phyloP scores from a whole-genome alignment of 1,139 yeast genomes.

The Scheffersomyces lignicola region DNA sequence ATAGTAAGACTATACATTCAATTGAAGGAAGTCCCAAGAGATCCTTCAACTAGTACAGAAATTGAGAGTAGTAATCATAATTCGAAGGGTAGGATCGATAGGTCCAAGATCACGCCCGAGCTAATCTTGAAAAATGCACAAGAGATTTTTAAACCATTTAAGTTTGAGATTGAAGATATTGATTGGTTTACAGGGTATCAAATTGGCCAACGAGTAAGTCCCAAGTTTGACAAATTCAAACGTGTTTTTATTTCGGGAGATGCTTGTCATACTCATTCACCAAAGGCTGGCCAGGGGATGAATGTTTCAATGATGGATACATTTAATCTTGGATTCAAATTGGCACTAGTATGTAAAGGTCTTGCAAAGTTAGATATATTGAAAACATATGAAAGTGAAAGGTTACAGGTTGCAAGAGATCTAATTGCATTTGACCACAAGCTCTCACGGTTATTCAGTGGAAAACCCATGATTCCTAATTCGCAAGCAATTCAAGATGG shows the following conservation, averaged over 20 bases:
- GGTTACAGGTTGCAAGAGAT: slow-evolving; percentile 31
- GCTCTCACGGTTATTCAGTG: slow-evolving; percentile 29
- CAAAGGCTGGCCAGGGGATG: slow-evolving; percentile 44
- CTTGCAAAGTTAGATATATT: slow-evolving; percentile 20
- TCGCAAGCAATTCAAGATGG: slow-evolving; percentile 17
- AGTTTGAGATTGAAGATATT: slow-evolving; percentile 24
- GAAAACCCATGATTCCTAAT: slow-evolving; percentile 22
- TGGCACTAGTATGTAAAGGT: slow-evolving; percentile 32
- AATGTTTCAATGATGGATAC: slow-evolving; percentile 31
- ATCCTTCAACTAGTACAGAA: slow-evolving; percentile 12
- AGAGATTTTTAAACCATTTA: slow-evolving; percentile 29
- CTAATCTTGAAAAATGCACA: slow-evolving; percentile 27
- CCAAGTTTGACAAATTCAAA: slow-evolving; percentile 18
- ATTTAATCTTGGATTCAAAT: slow-evolving; percentile 36
- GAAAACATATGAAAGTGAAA: slow-evolving; percentile 29
- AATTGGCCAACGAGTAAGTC: slow-evolving; percentile 36
- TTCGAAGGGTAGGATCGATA: slow-evolving; percentile 23
- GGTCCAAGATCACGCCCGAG: slow-evolving; percentile 28
- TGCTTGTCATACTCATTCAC: slow-evolving; percentile 41
- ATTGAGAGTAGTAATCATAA: slow-evolving; percentile 9
- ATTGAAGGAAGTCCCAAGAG: slow-evolving; percentile 25
- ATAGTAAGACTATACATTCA: slow-evolving; percentile 29
- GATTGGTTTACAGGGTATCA: slow-evolving; percentile 37
- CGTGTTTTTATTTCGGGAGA: slow-evolving; percentile 37
- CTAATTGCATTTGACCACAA: slow-evolving; percentile 33